Conservation (phyloP, 139 green algal genomes). For the Deuterostichococcus epilithicus region DNA sequence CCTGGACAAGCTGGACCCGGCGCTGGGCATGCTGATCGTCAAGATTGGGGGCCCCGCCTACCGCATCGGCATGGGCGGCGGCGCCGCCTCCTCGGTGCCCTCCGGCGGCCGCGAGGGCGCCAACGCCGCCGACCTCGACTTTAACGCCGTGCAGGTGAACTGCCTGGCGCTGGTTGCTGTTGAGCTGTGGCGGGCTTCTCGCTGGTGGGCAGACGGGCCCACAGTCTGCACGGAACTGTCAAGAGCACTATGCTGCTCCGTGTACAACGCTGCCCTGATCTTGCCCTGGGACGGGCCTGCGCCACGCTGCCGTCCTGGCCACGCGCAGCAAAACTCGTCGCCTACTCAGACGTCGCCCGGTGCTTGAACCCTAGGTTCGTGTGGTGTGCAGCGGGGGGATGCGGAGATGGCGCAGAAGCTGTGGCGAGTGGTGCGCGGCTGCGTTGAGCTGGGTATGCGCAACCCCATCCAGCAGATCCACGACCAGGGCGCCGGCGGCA, state of each 20-base stretch:
- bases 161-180: not conserved
- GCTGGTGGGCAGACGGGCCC: too few species aligned
- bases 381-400: conserved; percentile 82
- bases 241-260: too few species aligned
- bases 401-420: conserved; percentile 98
- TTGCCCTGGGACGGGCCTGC: not conserved
- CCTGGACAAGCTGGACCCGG: conserved; percentile 65
- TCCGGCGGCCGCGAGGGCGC: conserved; percentile 40
- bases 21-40: conserved; percentile 94
- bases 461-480: conserved; percentile 95
- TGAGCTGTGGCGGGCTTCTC: not conserved
- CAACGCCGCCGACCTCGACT: conserved; percentile 92
- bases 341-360: too few species aligned
- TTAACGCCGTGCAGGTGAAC: conserved; percentile 92
- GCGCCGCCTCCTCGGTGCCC: conserved; percentile 84
- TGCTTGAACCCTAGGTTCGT: not conserved
- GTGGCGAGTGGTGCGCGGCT: conserved; percentile 94
- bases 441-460: conserved; percentile 87
- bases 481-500: conserved; percentile 93
- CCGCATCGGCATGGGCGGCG: conserved; percentile 97
- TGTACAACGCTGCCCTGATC: too few species aligned
- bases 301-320: not conserved
- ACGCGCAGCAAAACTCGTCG: too few species aligned
- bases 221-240: too few species aligned
- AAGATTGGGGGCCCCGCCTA: conserved; percentile 99